These are phyloP conservation scores for Hemileia vastatrix DNA, from an alignment of 1,284 basidiomycete genomes.

Conservation along the genomic window DNA sequence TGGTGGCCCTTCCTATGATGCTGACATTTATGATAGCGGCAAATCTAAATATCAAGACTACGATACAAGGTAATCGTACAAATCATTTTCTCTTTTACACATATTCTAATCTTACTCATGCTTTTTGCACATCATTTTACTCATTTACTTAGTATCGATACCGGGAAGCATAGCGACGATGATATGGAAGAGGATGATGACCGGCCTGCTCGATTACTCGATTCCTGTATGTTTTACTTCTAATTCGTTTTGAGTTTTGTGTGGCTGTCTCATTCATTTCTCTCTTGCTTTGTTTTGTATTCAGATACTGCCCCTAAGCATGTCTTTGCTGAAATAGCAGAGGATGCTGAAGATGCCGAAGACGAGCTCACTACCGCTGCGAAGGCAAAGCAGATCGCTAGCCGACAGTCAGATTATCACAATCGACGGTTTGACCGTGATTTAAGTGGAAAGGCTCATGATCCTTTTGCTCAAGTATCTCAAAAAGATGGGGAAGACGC, in stretches of 20 bases:
- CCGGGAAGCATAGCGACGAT: conserved; percentile 5
- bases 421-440: conserved; percentile 76
- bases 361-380: conserved; percentile 92
- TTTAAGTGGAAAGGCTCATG: conserved; percentile 51
- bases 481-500: conserved; percentile 51
- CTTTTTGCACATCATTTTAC: background rate
- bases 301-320: conserved; percentile 78
- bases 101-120: background rate
- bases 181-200: conserved; percentile 26
- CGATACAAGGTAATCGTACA: conserved; percentile 14
- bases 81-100: background rate
- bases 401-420: conserved; percentile 92
- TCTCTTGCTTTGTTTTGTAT: background rate
- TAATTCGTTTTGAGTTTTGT: background rate
- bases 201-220: conserved; percentile 23
- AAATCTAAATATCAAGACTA: conserved; percentile 17
- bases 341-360: conserved; percentile 78
- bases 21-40: conserved; percentile 16
- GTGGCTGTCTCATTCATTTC: background rate
- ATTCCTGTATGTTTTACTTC: conserved; percentile 17
- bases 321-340: conserved; percentile 83
- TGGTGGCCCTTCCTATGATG: conserved; percentile 21
- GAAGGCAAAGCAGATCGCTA: conserved; percentile 81
- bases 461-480: conserved; percentile 61
- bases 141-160: conserved; percentile 9